A percentile compares a stretch with the other conserved stretches of the same genome.
These are phyloP conservation scores for Wickerhamiella musiphila DNA, from an alignment of 805 yeast species.

Conservation along the genomic window DNA sequence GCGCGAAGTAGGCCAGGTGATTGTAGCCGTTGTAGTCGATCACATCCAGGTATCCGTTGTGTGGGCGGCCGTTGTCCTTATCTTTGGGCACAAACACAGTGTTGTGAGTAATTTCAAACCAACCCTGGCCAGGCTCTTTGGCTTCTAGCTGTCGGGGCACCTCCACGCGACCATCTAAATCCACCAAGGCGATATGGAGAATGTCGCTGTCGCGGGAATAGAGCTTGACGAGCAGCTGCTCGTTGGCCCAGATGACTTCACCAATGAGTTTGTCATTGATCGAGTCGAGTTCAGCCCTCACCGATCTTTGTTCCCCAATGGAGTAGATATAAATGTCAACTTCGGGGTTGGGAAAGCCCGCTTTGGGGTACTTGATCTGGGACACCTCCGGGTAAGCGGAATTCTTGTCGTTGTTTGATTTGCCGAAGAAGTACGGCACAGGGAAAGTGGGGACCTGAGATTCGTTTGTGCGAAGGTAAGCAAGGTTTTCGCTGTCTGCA, in stretches of 20 bases:
- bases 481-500: conserved; percentile 44
- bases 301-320: conserved; percentile 16
- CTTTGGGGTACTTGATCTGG: conserved; percentile 63
- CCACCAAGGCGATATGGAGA: conserved; percentile 38
- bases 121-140: conserved; percentile 33
- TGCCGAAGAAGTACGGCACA: conserved; percentile 41
- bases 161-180: too few relatives aligned
- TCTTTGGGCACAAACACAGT: conserved; percentile 41
- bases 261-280: conserved; percentile 34
- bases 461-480: conserved; percentile 55
- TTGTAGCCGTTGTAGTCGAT: conserved; percentile 30
- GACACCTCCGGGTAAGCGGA: conserved; percentile 39
- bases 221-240: conserved; percentile 34
- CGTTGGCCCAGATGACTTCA: conserved; percentile 53
- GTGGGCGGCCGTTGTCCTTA: conserved; percentile 23
- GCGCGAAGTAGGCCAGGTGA: conserved; percentile 75
- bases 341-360: conserved; percentile 60
- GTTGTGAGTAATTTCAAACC: conserved; percentile 65
- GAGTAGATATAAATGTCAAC: conserved; percentile 38
- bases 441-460: conserved; percentile 55
- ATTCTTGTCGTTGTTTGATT: conserved; percentile 26
- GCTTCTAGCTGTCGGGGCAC: conserved; percentile 17
- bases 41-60: conserved; percentile 71
- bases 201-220: conserved; percentile 52
- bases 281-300: conserved; percentile 7